Conservation (phyloP, 345 rosid species). For the Melaleuca alternifolia region DNA sequence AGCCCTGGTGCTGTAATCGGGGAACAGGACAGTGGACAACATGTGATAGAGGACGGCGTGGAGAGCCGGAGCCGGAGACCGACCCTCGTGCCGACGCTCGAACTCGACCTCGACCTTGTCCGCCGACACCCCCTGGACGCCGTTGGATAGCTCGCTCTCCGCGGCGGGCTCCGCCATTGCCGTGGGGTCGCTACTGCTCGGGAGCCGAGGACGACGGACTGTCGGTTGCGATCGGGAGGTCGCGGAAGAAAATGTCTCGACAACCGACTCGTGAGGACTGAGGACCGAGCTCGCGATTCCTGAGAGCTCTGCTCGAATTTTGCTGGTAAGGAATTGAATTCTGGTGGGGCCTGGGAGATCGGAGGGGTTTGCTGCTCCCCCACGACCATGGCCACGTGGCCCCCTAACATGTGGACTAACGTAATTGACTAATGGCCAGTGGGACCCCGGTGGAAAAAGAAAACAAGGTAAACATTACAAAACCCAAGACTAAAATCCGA, state of each 20-base stretch:
- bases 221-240: too few relatives aligned
- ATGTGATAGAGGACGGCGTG: constrained; percentile 33
- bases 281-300: background rate
- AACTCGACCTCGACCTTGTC: background rate
- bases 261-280: background rate
- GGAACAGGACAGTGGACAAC: constrained; percentile 34
- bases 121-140: background rate
- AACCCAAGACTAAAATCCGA: too few relatives aligned
- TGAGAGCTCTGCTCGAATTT: background rate
- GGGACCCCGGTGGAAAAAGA: background rate
- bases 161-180: background rate
- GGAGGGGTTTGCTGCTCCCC: background rate
- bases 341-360: background rate
- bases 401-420: background rate
- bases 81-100: background rate
- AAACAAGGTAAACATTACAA: background rate
- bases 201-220: background rate
- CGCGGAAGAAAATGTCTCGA: background rate
- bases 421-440: background rate
- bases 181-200: background rate
- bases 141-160: background rate
- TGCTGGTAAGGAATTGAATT: background rate
- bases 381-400: background rate
- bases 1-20: constrained; percentile 16
- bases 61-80: constrained; percentile 3